Conservation (phyloP, 176 grass and related monocot genomes). For the Poa annua region DNA sequence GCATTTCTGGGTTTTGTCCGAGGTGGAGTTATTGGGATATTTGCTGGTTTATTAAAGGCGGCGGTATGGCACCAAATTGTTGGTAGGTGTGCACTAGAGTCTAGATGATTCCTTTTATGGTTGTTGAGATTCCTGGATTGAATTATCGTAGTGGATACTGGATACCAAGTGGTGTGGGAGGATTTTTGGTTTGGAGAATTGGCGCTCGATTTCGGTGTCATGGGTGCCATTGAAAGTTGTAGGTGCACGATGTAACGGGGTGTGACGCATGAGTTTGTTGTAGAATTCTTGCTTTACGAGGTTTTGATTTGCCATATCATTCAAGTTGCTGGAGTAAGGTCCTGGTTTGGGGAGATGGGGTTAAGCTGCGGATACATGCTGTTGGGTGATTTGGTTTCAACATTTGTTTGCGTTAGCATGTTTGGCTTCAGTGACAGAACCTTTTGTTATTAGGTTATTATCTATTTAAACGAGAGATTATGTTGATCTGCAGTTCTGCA, state of each 20-base stretch:
- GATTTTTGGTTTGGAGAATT: neutral
- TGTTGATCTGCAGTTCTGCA: neutral
- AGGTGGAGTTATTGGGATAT: neutral
- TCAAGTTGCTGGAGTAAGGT: neutral
- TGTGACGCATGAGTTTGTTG: neutral
- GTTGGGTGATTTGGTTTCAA: neutral
- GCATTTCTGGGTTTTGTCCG: neutral
- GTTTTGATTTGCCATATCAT: slow-evolving; percentile 4
- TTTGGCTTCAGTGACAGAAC: neutral
- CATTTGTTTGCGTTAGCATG: neutral
- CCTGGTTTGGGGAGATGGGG: neutral
- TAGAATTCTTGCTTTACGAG: neutral
- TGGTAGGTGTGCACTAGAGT: neutral
- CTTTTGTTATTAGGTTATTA: neutral
- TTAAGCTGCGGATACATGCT: neutral
- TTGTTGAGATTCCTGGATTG: neutral
- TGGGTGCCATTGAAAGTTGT: neutral
- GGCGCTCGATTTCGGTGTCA: neutral
- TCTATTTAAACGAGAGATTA: neutral
- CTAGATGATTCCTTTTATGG: neutral
- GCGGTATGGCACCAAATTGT: neutral
- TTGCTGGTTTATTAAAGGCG: neutral
- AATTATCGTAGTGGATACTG: neutral
- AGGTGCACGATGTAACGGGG: neutral
- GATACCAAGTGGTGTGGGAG: neutral